These are phyloP conservation scores for Penicillium brasilianum DNA, from an alignment of 2,329 filamentous ascomycete genomes.

Conservation along the genomic window DNA sequence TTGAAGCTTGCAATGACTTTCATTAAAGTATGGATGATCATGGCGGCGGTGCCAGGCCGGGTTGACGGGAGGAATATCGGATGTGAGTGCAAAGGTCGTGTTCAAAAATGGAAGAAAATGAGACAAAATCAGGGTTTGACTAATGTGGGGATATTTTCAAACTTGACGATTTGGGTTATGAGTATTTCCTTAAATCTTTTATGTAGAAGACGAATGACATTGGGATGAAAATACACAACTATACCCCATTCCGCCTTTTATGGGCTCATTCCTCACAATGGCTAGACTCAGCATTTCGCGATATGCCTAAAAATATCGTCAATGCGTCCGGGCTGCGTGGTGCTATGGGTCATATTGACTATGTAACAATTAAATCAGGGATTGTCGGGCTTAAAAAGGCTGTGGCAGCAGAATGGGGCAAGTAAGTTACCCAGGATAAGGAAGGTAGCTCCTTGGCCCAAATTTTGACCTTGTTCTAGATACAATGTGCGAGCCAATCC, in stretches of 20 bases:
- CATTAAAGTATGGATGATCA: slow-evolving; percentile 26
- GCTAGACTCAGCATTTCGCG: slow-evolving; percentile 40
- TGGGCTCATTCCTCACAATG: slow-evolving; percentile 58
- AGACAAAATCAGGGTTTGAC: background rate
- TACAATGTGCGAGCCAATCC: slow-evolving; percentile 70
- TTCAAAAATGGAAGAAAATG: background rate
- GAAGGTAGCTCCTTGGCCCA: background rate
- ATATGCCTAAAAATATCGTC: slow-evolving; percentile 47
- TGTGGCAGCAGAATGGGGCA: slow-evolving; percentile 61
- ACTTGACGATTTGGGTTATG: background rate
- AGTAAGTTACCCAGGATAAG: slow-evolving; percentile 4
- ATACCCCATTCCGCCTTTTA: slow-evolving; percentile 60
- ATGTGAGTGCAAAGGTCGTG: slow-evolving; percentile 17
- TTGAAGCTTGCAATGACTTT: slow-evolving; percentile 25
- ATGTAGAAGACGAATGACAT: slow-evolving; percentile 43
- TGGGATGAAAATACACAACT: slow-evolving; percentile 57
- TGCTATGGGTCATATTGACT: slow-evolving; percentile 61
- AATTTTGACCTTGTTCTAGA: slow-evolving; percentile 1
- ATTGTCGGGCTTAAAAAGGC: slow-evolving; percentile 59
- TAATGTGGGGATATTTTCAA: background rate
- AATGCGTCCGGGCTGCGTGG: slow-evolving; percentile 60
- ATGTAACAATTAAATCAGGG: slow-evolving; percentile 59
- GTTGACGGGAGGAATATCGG: slow-evolving; percentile 19
- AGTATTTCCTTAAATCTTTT: background rate
- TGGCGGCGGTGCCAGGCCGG: slow-evolving; percentile 19